Conservation (phyloP, 1,139 yeast genomes). For the Taphrina pruni region DNA sequence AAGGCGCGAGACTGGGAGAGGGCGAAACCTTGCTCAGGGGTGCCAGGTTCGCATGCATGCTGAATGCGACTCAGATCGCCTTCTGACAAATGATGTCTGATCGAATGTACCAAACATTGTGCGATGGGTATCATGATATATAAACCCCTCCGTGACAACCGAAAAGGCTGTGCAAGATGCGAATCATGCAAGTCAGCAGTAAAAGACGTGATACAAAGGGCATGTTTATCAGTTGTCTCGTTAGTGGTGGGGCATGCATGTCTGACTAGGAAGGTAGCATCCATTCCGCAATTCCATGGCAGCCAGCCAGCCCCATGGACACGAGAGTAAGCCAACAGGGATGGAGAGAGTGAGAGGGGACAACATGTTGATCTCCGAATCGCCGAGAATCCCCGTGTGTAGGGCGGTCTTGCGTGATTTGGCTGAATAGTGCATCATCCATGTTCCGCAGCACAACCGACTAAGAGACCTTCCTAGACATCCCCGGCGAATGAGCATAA, state of each 20-base stretch:
- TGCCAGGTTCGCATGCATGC: conserved; percentile 5
- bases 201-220: conserved; percentile 6
- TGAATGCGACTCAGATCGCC: not conserved
- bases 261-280: too few species aligned
- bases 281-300: not conserved
- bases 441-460: too few species aligned
- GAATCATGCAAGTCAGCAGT: conserved; percentile 7
- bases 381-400: not conserved
- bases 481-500: too few species aligned
- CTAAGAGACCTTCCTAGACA: too few species aligned
- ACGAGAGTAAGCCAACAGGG: too few species aligned
- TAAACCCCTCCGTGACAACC: not conserved
- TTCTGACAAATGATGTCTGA: not conserved
- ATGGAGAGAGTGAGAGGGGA: too few species aligned
- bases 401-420: conserved; percentile 7
- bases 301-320: not conserved
- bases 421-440: conserved; percentile 9
- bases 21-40: conserved; percentile 8
- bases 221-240: not conserved
- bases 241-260: not conserved
- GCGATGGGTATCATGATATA: not conserved
- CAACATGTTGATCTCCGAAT: not conserved
- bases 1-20: not conserved
- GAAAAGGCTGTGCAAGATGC: not conserved
- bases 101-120: not conserved